Conservation (phyloP, 2,329 filamentous ascomycete genomes). For the Alternaria infectoria region DNA sequence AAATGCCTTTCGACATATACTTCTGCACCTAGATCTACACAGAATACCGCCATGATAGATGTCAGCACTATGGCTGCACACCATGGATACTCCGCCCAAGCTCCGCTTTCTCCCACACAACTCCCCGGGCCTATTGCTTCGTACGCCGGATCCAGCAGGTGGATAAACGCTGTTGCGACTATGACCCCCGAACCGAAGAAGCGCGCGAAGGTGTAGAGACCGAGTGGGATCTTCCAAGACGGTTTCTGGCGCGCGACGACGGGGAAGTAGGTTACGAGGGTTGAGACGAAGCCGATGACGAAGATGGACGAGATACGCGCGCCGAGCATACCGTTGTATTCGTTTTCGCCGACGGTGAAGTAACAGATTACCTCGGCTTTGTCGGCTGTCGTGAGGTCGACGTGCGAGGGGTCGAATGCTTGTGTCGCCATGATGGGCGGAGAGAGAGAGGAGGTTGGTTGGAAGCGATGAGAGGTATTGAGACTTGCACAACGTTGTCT, state of each 20-base stretch:
- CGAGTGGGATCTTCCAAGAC: slow-evolving; percentile 1
- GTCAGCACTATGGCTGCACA: slow-evolving; percentile 2
- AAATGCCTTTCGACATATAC: slow-evolving; percentile 5
- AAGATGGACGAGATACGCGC: slow-evolving; percentile 4
- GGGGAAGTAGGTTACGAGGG: slow-evolving; percentile 2
- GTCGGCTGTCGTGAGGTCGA: slow-evolving; percentile 1
- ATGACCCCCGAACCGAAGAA: slow-evolving; percentile 10
- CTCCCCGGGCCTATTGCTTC: slow-evolving; percentile 6
- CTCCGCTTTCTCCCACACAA: background rate
- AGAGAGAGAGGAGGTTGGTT: background rate
- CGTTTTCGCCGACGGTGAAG: background rate
- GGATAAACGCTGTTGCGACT: slow-evolving; percentile 5
- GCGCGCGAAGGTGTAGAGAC: slow-evolving; percentile 3
- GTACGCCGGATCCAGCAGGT: slow-evolving; percentile 3
- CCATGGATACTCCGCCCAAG: slow-evolving; percentile 5
- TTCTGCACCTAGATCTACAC: slow-evolving; percentile 2
- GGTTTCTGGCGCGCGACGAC: background rate
- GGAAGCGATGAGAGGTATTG: background rate
- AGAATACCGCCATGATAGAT: slow-evolving; percentile 2
- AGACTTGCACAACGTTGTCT: background rate
- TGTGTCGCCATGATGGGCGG: background rate
- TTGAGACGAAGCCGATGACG: slow-evolving; percentile 4
- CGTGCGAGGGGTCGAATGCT: background rate
- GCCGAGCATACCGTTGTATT: background rate
- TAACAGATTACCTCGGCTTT: slow-evolving; percentile 1